These are phyloP conservation scores for Fomitopsis serialis DNA, from an alignment of 768 basidiomycete genomes.

Conservation along the genomic window DNA sequence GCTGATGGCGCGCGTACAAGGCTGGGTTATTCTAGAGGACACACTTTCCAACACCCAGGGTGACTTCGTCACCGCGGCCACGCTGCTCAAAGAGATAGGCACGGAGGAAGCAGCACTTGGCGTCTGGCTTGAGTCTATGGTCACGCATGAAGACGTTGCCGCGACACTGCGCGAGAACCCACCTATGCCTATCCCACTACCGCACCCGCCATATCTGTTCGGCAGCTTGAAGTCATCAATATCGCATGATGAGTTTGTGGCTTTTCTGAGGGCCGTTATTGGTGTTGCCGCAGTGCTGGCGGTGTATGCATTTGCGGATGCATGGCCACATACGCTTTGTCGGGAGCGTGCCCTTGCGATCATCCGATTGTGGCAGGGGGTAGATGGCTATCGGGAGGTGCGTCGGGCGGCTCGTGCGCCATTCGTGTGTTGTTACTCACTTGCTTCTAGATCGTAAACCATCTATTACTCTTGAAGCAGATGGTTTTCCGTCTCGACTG, in stretches of 20 bases:
- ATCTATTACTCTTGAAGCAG: slow-evolving; percentile 65
- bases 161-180: slow-evolving; percentile 39
- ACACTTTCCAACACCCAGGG: slow-evolving; percentile 49
- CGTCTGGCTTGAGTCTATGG: slow-evolving; percentile 68
- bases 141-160: slow-evolving; percentile 48
- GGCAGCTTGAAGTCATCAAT: slow-evolving; percentile 20
- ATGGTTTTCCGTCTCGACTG: slow-evolving; percentile 68
- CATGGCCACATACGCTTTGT: slow-evolving; percentile 58
- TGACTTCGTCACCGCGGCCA: slow-evolving; percentile 43
- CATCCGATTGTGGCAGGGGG: slow-evolving; percentile 58
- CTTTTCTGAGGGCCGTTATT: slow-evolving; percentile 59
- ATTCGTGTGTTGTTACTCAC: not conserved
- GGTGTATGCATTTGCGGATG: slow-evolving; percentile 78
- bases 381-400: slow-evolving; percentile 73
- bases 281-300: slow-evolving; percentile 64
- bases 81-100: slow-evolving; percentile 55
- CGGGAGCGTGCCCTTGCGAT: slow-evolving; percentile 61
- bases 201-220: slow-evolving; percentile 37
- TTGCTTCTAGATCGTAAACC: slow-evolving; percentile 59
- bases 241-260: slow-evolving; percentile 55
- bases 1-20: slow-evolving; percentile 43
- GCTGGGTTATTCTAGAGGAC: slow-evolving; percentile 60
- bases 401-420: slow-evolving; percentile 8
- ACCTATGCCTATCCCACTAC: slow-evolving; percentile 25
- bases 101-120: slow-evolving; percentile 64